phyloP scores from a whole-genome alignment of 768 basidiomycete genomes.

The Lepiota venenata region DNA sequence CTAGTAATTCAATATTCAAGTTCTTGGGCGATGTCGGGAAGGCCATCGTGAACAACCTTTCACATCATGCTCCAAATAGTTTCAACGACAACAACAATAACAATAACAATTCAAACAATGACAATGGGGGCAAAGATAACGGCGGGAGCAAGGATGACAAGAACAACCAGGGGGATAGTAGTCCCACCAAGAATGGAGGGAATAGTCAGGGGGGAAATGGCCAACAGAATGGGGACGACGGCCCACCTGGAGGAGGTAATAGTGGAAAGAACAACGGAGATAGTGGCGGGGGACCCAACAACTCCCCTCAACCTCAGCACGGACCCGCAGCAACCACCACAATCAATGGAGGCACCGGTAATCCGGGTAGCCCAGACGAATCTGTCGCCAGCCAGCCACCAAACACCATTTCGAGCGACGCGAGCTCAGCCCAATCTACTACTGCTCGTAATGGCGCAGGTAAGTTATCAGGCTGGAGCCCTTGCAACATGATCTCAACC shows the following conservation, averaged over 20 bases:
- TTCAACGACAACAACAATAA: background rate
- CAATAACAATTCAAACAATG: background rate
- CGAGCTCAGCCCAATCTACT: background rate
- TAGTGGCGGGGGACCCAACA: background rate
- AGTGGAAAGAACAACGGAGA: conserved; percentile 12
- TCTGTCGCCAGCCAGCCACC: background rate
- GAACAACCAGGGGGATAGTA: too few relatives aligned
- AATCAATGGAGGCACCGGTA: background rate
- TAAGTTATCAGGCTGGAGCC: background rate
- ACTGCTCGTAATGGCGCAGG: background rate
- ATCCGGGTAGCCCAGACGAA: background rate
- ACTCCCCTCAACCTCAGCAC: background rate
- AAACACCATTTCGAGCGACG: background rate
- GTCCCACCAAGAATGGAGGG: background rate
- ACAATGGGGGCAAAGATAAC: background rate
- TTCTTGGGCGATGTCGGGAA: background rate
- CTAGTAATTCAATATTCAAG: too few relatives aligned
- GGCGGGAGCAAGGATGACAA: too few relatives aligned
- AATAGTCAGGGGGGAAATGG: background rate
- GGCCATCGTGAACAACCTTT: too few relatives aligned
- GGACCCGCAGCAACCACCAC: background rate
- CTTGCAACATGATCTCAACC: too few relatives aligned
- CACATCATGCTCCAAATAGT: background rate
- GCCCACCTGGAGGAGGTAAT: background rate
- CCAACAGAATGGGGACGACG: background rate